Evolutionary conservation across 1,139 yeast genomes (phyloP).

Genomic region (Candida sojae): DNA sequence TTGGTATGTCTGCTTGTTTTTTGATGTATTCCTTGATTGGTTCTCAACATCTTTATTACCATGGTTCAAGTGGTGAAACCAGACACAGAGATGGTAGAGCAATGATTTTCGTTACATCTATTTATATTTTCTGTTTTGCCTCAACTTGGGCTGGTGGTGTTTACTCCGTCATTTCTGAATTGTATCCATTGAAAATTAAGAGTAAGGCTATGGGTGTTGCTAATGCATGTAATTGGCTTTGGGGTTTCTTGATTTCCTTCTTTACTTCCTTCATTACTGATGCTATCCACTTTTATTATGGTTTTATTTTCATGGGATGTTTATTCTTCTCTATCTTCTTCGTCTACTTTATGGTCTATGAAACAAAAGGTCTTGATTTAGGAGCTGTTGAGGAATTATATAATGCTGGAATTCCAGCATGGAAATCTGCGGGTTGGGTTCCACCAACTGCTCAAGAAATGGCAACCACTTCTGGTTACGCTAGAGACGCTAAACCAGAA

Average conservation of each 20-base stretch:
- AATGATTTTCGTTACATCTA: slow-evolving; percentile 74
- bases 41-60: slow-evolving; percentile 58
- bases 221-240: slow-evolving; percentile 75
- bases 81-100: slow-evolving; percentile 62
- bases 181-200: slow-evolving; percentile 77
- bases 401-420: slow-evolving; percentile 41
- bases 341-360: slow-evolving; percentile 56
- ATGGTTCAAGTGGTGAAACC: slow-evolving; percentile 43
- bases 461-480: slow-evolving; percentile 31
- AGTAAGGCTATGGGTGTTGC: slow-evolving; percentile 80
- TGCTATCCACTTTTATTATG: slow-evolving; percentile 51
- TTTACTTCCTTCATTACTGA: slow-evolving; percentile 70
- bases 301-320: slow-evolving; percentile 76
- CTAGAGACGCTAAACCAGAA: slow-evolving; percentile 22
- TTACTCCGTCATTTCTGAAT: slow-evolving; percentile 76
- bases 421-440: slow-evolving; percentile 49
- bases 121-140: slow-evolving; percentile 81
- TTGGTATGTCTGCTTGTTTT: slow-evolving; percentile 56
- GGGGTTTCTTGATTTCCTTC: slow-evolving; percentile 76
- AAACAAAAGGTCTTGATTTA: slow-evolving; percentile 62
- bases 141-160: slow-evolving; percentile 88
- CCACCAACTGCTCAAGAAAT: slow-evolving; percentile 40
- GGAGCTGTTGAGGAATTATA: slow-evolving; percentile 70
- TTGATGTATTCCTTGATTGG: slow-evolving; percentile 64
- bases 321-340: slow-evolving; percentile 55